phyloP scores from a whole-genome alignment of 1,284 basidiomycete species.

The Tylopilus sp. region DNA sequence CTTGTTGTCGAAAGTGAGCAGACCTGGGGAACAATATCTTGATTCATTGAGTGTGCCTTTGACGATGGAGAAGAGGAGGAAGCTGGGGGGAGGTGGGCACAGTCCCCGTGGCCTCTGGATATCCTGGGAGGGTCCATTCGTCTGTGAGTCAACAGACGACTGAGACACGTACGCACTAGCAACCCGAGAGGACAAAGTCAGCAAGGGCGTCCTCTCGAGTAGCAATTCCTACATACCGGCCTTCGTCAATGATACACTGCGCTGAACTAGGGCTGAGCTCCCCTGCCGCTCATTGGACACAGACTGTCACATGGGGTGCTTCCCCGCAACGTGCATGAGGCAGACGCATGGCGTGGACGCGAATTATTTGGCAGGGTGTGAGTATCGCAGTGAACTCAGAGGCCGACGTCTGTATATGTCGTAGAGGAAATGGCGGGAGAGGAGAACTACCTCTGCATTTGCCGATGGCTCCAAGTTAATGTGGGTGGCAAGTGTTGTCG shows the following conservation, averaged over 20 bases:
- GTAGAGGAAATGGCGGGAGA: too few species aligned
- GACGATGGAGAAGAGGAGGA: conserved; percentile 11
- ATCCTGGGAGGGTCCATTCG: conserved; percentile 13
- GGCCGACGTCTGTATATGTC: not conserved
- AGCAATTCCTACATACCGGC: not conserved
- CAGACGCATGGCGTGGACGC: conserved; percentile 15
- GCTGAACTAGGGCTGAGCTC: conserved; percentile 1
- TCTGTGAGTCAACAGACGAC: not conserved
- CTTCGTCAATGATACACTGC: not conserved
- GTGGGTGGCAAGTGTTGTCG: too few species aligned
- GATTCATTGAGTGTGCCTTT: conserved; percentile 13
- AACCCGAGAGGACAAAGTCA: not conserved
- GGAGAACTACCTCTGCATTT: too few species aligned
- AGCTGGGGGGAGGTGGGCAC: conserved; percentile 7
- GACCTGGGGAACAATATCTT: conserved; percentile 7
- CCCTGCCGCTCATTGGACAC: not conserved
- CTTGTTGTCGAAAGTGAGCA: not conserved
- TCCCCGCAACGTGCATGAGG: conserved; percentile 20
- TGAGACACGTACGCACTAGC: conserved; percentile 13
- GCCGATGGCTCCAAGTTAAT: too few species aligned
- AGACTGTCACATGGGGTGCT: conserved; percentile 1
- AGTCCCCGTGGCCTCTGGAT: conserved; percentile 13
- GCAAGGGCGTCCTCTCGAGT: not conserved
- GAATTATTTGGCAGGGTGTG: not conserved
- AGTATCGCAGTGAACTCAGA: not conserved